These are phyloP conservation scores for Metschnikowia sp. DNA, from an alignment of 805 yeast species.

Conservation along the genomic window DNA sequence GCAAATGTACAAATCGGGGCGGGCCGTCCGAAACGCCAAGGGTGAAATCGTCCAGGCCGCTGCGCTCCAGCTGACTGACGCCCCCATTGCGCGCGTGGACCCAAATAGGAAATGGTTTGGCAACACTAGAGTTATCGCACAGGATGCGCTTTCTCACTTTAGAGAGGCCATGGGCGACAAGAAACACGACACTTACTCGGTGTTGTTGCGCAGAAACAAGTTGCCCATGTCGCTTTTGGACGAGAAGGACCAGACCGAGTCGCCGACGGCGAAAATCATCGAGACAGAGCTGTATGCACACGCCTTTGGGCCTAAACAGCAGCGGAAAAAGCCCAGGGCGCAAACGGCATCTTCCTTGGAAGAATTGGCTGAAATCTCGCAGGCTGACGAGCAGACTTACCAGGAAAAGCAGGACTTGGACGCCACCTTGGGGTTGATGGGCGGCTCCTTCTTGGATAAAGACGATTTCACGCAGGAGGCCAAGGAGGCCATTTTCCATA, in stretches of 20 bases:
- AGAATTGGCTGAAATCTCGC: conserved; percentile 65
- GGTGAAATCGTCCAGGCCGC: conserved; percentile 91
- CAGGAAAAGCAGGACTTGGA: conserved; percentile 76
- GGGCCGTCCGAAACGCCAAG: conserved; percentile 78
- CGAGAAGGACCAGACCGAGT: conserved; percentile 72
- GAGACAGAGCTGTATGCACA: conserved; percentile 82
- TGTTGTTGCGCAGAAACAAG: conserved; percentile 81
- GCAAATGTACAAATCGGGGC: conserved; percentile 90
- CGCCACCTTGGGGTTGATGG: conserved; percentile 78
- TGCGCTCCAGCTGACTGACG: conserved; percentile 77
- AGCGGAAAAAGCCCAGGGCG: conserved; percentile 83
- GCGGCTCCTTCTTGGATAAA: conserved; percentile 51
- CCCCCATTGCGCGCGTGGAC: conserved; percentile 89
- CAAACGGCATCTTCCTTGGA: conserved; percentile 70
- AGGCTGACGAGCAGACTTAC: conserved; percentile 52
- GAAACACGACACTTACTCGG: conserved; percentile 78
- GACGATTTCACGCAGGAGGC: conserved; percentile 90
- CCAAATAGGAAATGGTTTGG: conserved; percentile 98
- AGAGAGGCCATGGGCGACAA: conserved; percentile 90
- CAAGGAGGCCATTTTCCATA: conserved; percentile 90
- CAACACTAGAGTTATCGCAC: conserved; percentile 94
- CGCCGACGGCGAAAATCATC: conserved; percentile 75
- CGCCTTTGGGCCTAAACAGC: conserved; percentile 94
- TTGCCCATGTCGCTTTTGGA: conserved; percentile 93
- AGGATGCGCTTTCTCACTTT: conserved; percentile 91